These are phyloP conservation scores for Pachysandra terminalis DNA, from an alignment of 164 flowering plant species.

Conservation along the genomic window DNA sequence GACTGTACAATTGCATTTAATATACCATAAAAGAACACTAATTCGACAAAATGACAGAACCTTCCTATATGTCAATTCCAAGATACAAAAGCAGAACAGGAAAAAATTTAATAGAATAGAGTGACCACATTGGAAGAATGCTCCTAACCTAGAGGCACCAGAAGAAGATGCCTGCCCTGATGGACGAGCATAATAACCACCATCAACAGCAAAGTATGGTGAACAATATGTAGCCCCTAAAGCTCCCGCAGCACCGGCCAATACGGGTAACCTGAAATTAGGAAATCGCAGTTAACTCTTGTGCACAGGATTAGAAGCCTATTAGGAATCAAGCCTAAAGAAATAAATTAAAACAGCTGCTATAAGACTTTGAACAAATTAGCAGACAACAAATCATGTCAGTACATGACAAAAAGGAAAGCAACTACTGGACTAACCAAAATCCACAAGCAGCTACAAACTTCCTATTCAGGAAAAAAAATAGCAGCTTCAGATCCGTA, in stretches of 20 bases:
- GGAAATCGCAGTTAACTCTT: background rate
- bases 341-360: background rate
- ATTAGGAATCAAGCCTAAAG: background rate
- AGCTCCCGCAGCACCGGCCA: slow-evolving; percentile 91
- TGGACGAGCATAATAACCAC: slow-evolving; percentile 65
- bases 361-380: background rate
- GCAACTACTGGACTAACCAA: too few species aligned
- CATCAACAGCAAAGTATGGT: slow-evolving; percentile 84
- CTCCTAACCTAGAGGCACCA: slow-evolving; percentile 53
- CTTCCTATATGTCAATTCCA: too few species aligned
- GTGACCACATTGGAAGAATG: background rate
- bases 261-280: slow-evolving; percentile 69
- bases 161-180: slow-evolving; percentile 59
- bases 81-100: too few species aligned
- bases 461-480: background rate
- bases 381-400: too few species aligned
- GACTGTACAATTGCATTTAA: too few species aligned
- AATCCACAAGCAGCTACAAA: too few species aligned
- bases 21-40: too few species aligned
- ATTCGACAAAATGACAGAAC: too few species aligned
- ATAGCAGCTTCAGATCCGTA: background rate
- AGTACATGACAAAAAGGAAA: too few species aligned
- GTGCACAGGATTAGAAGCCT: background rate
- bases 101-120: too few species aligned
- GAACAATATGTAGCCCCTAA: slow-evolving; percentile 69